Evolutionary conservation across 1,284 basidiomycete genomes (phyloP).

Genomic region (Schizopora paradoxa): DNA sequence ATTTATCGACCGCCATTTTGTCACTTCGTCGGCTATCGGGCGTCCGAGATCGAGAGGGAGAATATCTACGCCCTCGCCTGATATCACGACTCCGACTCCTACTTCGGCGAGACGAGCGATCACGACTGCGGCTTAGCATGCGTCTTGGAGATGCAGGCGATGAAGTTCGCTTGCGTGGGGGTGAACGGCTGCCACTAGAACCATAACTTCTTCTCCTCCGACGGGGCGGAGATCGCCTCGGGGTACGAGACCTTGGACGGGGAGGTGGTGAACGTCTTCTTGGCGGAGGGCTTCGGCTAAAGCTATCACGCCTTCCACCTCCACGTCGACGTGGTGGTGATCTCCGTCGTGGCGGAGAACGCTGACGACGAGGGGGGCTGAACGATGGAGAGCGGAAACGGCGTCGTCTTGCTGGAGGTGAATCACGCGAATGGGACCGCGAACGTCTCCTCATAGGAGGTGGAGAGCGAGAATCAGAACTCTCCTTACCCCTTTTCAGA

Average conservation of each 20-base stretch:
- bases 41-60: slow-evolving; percentile 11
- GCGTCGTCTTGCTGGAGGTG: slow-evolving; percentile 34
- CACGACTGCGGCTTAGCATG: slow-evolving; percentile 5
- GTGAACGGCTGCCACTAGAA: slow-evolving; percentile 20
- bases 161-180: slow-evolving; percentile 20
- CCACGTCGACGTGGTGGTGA: slow-evolving; percentile 28
- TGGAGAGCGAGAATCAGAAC: not conserved
- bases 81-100: slow-evolving; percentile 21
- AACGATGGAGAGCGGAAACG: slow-evolving; percentile 44
- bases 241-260: slow-evolving; percentile 40
- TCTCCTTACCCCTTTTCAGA: no score
- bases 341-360: slow-evolving; percentile 42
- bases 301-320: slow-evolving; percentile 18
- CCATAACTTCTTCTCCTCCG: slow-evolving; percentile 31
- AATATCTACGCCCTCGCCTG: not conserved
- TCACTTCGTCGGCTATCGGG: slow-evolving; percentile 9
- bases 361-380: slow-evolving; percentile 52
- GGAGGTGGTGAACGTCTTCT: slow-evolving; percentile 26
- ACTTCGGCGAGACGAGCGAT: slow-evolving; percentile 20
- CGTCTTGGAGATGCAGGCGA: slow-evolving; percentile 3
- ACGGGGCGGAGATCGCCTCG: slow-evolving; percentile 28
- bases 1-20: slow-evolving; percentile 43
- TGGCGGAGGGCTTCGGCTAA: slow-evolving; percentile 19
- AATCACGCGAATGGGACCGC: slow-evolving; percentile 24
- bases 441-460: slow-evolving; percentile 2